Evolutionary conservation across 495 filamentous ascomycete genomes (phyloP).

Genomic region (Symbiotaphrina buchneri): DNA sequence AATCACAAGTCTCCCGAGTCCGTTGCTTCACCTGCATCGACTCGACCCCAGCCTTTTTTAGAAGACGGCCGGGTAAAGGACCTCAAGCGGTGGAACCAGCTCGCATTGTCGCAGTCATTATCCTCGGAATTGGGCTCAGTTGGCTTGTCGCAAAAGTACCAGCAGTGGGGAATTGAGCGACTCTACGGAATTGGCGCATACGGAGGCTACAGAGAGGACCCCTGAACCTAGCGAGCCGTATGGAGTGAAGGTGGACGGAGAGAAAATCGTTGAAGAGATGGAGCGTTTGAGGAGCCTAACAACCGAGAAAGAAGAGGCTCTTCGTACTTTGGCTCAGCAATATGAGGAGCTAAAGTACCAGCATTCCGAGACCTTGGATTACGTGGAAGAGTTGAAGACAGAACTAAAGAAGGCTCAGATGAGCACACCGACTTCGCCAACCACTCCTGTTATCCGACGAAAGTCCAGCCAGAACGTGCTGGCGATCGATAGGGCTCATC

Average conservation of each 20-base stretch:
- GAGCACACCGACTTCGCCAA: conserved; percentile 39
- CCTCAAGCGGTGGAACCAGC: conserved; percentile 34
- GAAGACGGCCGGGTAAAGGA: conserved; percentile 56
- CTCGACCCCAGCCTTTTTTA: conserved; percentile 81
- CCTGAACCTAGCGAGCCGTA: no score
- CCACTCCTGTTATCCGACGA: conserved; percentile 58
- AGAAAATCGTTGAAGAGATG: conserved; percentile 34
- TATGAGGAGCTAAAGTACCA: conserved; percentile 63
- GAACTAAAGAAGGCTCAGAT: conserved; percentile 57
- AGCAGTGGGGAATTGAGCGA: no score
- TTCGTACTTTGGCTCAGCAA: conserved; percentile 45
- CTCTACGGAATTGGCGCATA: no score
- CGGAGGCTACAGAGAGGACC: no score
- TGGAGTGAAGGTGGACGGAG: no score
- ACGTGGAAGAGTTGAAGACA: conserved; percentile 74
- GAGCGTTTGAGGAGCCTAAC: conserved; percentile 46
- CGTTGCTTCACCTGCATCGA: conserved; percentile 29
- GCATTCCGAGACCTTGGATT: conserved; percentile 58
- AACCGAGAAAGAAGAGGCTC: conserved; percentile 52
- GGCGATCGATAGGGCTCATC: conserved; percentile 74
- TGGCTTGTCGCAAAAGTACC: no score
- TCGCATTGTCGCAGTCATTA: no score
- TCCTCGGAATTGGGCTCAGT: conserved; percentile 90
- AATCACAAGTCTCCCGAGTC: conserved; percentile 33
- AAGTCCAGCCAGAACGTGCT: conserved; percentile 88